Conservation (phyloP, 2,329 filamentous ascomycete genomes). For the Hymenoscyphus occultus region DNA sequence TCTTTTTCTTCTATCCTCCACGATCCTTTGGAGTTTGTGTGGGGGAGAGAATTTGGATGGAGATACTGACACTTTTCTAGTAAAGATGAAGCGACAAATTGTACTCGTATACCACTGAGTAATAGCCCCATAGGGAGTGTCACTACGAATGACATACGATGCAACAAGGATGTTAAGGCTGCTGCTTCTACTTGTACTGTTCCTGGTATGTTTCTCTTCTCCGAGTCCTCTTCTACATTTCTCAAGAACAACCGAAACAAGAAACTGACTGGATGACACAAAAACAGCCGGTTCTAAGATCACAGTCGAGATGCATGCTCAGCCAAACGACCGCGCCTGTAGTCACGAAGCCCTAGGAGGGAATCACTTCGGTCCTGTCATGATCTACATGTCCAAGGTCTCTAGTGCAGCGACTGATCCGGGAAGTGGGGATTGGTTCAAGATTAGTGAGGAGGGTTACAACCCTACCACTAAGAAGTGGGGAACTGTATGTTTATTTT, state of each 20-base stretch:
- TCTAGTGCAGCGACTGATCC: constrained; percentile 45
- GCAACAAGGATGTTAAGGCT: constrained; percentile 42
- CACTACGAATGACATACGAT: constrained; percentile 47
- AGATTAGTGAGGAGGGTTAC: constrained; percentile 39
- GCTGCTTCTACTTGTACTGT: constrained; percentile 36
- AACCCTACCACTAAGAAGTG: constrained; percentile 13
- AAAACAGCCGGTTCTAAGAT: constrained; percentile 42
- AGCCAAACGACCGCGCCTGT: constrained; percentile 47
- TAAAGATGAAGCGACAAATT: constrained; percentile 45
- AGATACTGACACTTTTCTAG: constrained; percentile 5
- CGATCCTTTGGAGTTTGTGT: neutral
- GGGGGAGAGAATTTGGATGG: neutral
- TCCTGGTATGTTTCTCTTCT: constrained; percentile 9
- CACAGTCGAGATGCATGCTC: constrained; percentile 57
- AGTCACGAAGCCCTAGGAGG: constrained; percentile 51
- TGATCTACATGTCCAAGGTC: constrained; percentile 51
- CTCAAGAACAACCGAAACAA: neutral
- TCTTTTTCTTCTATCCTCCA: neutral
- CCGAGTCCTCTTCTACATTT: neutral
- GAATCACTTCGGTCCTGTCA: constrained; percentile 52
- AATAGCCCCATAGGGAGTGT: constrained; percentile 53
- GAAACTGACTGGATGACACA: neutral
- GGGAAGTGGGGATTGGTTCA: constrained; percentile 49
- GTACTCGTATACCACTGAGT: constrained; percentile 47
- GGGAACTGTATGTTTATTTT: constrained; percentile 13